Conservation (phyloP, 371 early-diverging fungal species). For the Funneliformis caledonium region DNA sequence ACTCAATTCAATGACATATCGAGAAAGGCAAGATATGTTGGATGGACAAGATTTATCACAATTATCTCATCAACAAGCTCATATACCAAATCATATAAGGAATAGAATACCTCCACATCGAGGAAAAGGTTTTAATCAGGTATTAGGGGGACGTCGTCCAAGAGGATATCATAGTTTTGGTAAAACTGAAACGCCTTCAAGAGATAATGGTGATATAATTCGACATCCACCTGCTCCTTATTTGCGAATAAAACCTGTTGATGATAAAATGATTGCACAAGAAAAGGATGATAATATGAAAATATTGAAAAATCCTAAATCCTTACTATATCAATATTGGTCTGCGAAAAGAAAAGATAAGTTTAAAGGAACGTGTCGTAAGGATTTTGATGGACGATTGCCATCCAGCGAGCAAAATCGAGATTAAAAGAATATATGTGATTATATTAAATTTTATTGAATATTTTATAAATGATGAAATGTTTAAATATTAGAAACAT, state of each 20-base stretch:
- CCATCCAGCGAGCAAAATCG: not conserved
- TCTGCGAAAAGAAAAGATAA: not conserved
- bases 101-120: not conserved
- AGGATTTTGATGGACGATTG: constrained; percentile 12
- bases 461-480: too few relatives aligned
- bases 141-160: constrained; percentile 3
- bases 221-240: constrained; percentile 29
- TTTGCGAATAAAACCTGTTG: not conserved
- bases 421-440: too few relatives aligned
- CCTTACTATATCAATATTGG: constrained; percentile 34
- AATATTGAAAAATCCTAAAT: constrained; percentile 9
- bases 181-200: not conserved
- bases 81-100: not conserved
- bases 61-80: not conserved
- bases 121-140: constrained; percentile 4
- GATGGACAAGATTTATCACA: not conserved
- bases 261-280: not conserved
- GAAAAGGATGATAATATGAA: constrained; percentile 26
- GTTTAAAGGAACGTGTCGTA: not conserved
- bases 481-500: too few relatives aligned
- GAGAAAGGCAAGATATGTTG: constrained; percentile 22
- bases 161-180: not conserved
- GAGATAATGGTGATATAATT: constrained; percentile 3
- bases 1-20: constrained; percentile 3
- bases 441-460: too few relatives aligned